A percentile compares a stretch with the other conserved stretches of the same genome.
Evolutionary conservation across 129 eudicot genomes (phyloP).

Genomic region (Rutidosis leptorrhynchoides): DNA sequence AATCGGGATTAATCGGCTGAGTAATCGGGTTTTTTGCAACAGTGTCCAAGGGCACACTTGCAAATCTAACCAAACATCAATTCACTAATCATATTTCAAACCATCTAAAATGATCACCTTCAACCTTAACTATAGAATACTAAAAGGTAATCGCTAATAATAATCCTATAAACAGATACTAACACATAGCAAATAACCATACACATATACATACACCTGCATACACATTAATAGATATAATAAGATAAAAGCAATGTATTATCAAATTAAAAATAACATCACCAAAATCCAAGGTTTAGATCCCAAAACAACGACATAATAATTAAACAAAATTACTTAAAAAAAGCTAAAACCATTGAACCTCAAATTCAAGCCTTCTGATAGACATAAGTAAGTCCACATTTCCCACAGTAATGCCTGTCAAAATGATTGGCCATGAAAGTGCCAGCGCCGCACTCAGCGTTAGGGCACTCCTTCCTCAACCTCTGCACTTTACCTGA

Average conservation of each 20-base stretch:
- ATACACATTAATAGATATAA: no score
- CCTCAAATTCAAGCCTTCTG: slow-evolving; percentile 37
- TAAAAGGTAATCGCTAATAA: no score
- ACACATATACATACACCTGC: no score
- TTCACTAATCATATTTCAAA: no score
- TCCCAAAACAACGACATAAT: background rate
- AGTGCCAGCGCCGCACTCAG: slow-evolving; percentile 47
- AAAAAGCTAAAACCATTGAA: background rate
- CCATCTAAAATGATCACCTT: no score
- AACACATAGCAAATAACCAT: no score
- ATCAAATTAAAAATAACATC: background rate
- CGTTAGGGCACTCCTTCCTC: slow-evolving; percentile 49
- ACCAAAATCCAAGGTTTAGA: background rate
- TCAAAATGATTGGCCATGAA: slow-evolving; percentile 52
- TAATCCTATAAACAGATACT: no score
- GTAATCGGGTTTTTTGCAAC: no score
- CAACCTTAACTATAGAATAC: no score
- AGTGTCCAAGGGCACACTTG: no score
- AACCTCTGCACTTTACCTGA: slow-evolving; percentile 45
- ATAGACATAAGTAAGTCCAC: slow-evolving; percentile 44
- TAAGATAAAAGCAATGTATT: background rate
- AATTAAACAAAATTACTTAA: background rate
- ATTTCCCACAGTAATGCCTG: slow-evolving; percentile 47
- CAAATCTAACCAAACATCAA: no score
- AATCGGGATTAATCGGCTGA: no score